Base-by-base conservation (phyloP, 2,329 filamentous ascomycete genomes). In the Fulvia fulva region DNA sequence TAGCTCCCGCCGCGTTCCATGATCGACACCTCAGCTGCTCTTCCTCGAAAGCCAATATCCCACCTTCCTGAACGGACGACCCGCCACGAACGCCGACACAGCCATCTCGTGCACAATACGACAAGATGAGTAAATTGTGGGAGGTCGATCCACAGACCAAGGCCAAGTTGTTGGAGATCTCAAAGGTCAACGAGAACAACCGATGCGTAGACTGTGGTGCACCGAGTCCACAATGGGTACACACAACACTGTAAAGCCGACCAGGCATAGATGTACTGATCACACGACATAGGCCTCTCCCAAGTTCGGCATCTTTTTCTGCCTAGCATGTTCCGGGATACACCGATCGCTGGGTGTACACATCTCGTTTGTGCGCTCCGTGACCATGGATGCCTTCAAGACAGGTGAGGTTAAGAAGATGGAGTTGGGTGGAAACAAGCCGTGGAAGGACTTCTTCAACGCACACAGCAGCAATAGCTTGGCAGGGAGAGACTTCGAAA, bases 311-410 rank as follows among this genome's bases (percentile, higher is more conserved):
- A 90, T 96, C 75, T 99, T 99, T 80, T 97, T 99, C 82, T 99
- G 94, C 77, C 86, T 99, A 53, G 90, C 88, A 63, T 99, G 94
- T 80, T 93, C 92, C 32, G 94, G 94, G 67, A 90, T 94, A 54
- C 94, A 99, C 78, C 89, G 94, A 63, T 91, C 91, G 2, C 85
- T 99, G 28, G 94, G 94, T 61, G 94, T 99, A 34, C 94, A 99
- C 80, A 96, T 99, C 75, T 96, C 91, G 73, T 99, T 99, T 78
- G 92, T 99, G 64, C 89, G 94, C 60, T 94, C 89, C 70, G 94
- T 97, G 71, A 96, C 91, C 62, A 99, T 99, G 94, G 94, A 99
- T 78, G 91, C 91, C 57, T 97, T 99, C 81, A 99, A 99, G 76
- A 85, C 86, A 64, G 83, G 84, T 69, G 94, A 99, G 77, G 93